Percentiles rank a stretch among this genome's conserved stretches.
Evolutionary conservation across 345 rosid genomes (phyloP).

Genomic region (Trapa bicornis): DNA sequence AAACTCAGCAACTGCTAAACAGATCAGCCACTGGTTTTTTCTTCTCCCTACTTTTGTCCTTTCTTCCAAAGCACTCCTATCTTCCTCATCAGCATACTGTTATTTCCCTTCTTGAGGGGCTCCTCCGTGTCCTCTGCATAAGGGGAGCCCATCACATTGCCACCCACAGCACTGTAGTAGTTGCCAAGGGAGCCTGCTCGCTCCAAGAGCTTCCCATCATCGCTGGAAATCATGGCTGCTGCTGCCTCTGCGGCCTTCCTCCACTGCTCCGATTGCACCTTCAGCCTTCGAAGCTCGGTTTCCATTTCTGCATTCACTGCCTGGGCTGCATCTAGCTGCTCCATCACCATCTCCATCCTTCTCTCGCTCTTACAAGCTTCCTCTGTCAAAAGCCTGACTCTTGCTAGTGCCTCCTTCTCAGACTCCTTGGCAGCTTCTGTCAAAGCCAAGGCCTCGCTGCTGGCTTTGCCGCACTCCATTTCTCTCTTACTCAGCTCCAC

Average conservation of each 20-base stretch:
- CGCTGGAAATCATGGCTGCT: constrained; percentile 55
- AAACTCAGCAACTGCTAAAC: too few species aligned
- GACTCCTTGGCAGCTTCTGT: constrained; percentile 36
- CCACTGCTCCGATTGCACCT: constrained; percentile 97
- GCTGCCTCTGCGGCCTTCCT: constrained; percentile 99
- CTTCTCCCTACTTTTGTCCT: constrained; percentile 33
- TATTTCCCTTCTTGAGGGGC: constrained; percentile 82
- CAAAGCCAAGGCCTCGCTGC: constrained; percentile 24
- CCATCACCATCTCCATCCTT: constrained; percentile 46
- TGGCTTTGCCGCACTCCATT: constrained; percentile 35
- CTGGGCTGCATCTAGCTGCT: constrained; percentile 71
- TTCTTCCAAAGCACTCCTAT: constrained; percentile 86
- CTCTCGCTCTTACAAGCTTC: constrained; percentile 65
- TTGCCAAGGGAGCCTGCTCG: constrained; percentile 46
- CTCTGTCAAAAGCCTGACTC: constrained; percentile 40
- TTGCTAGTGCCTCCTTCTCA: constrained; percentile 55
- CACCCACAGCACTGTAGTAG: constrained; percentile 25
- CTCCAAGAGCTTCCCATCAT: constrained; percentile 4
- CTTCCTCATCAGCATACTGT: constrained; percentile 81
- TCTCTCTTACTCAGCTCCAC: constrained; percentile 37
- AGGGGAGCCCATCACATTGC: constrained; percentile 41
- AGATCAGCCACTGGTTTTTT: too few species aligned
- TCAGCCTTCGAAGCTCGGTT: constrained; percentile 74
- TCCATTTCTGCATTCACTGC: constrained; percentile 64
- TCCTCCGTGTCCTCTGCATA: constrained; percentile 72